Percentiles rank a stretch among this genome's conserved stretches.
These are phyloP conservation scores for Coemansia sp. DNA, from an alignment of 192 early-diverging fungal species.

Conservation along the genomic window DNA sequence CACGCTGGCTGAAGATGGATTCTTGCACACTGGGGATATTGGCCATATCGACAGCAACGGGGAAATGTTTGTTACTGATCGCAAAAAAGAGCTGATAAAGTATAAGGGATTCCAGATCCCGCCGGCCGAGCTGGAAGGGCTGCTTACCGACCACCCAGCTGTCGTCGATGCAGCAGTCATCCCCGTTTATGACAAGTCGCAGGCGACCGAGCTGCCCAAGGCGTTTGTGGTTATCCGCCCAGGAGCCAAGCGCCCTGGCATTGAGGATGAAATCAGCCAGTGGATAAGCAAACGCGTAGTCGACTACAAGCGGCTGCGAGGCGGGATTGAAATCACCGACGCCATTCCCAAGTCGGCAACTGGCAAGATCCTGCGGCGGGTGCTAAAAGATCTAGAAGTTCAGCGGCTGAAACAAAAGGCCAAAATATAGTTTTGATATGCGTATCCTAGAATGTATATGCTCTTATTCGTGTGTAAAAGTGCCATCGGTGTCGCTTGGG, in stretches of 20 bases:
- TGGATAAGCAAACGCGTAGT: conserved; percentile 65
- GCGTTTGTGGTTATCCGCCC: conserved; percentile 74
- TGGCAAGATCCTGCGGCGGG: conserved; percentile 80
- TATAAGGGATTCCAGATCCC: conserved; percentile 85
- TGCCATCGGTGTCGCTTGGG: conserved; percentile 1
- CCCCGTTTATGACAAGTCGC: conserved; percentile 59
- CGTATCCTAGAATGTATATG: not conserved
- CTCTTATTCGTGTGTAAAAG: conserved; percentile 4
- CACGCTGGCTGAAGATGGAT: conserved; percentile 71
- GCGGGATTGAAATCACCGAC: conserved; percentile 70
- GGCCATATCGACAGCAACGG: conserved; percentile 65
- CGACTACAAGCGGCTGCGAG: conserved; percentile 74
- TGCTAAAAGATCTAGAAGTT: conserved; percentile 52
- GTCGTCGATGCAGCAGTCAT: conserved; percentile 71
- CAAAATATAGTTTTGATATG: conserved; percentile 22
- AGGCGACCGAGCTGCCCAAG: conserved; percentile 71
- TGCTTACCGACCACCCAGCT: conserved; percentile 65
- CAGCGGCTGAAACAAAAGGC: conserved; percentile 9
- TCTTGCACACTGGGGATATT: conserved; percentile 83
- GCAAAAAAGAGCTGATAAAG: conserved; percentile 92
- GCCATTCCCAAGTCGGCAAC: conserved; percentile 76
- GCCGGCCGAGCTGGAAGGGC: conserved; percentile 84
- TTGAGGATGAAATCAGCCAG: conserved; percentile 32
- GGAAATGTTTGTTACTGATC: conserved; percentile 64
- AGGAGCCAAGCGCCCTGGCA: conserved; percentile 31